Percentiles rank a stretch among this genome's conserved stretches.
These are phyloP conservation scores for Epichloe sibirici DNA, from an alignment of 2,329 filamentous ascomycete species.

Conservation along the genomic window DNA sequence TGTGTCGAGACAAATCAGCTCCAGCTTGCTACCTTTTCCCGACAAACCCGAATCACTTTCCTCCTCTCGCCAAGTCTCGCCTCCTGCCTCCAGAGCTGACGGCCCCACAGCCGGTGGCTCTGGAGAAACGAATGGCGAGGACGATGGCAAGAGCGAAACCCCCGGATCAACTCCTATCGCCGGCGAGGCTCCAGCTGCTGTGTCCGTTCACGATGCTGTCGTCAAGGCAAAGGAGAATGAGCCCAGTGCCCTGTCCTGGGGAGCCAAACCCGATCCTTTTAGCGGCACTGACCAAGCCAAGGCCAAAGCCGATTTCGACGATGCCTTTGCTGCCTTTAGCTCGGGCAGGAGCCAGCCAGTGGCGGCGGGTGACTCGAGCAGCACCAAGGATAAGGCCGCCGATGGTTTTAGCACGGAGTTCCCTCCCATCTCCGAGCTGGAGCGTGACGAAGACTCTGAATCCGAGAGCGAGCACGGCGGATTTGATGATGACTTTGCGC, in stretches of 20 bases:
- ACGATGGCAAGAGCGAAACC: conserved; percentile 13
- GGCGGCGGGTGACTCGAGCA: conserved; percentile 27
- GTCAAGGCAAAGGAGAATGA: conserved; percentile 10
- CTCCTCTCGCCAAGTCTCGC: conserved; percentile 68
- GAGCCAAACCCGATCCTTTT: conserved; percentile 34
- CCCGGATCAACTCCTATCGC: conserved; percentile 17
- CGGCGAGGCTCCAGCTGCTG: conserved; percentile 12
- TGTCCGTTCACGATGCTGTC: conserved; percentile 8
- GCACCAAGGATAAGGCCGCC: conserved; percentile 27
- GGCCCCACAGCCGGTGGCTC: conserved; percentile 27
- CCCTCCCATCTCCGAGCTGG: conserved; percentile 82
- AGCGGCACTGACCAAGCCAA: conserved; percentile 40
- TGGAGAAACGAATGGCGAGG: conserved; percentile 10
- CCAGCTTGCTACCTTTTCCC: conserved; percentile 61
- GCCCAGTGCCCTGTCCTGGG: conserved; percentile 4
- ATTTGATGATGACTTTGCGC: conserved; percentile 88
- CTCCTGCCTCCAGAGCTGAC: conserved; percentile 47
- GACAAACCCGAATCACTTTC: conserved; percentile 55
- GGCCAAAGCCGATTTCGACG: conserved; percentile 73
- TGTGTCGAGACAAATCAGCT: conserved; percentile 65
- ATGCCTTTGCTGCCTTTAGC: conserved; percentile 67
- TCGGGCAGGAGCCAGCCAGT: conserved; percentile 36
- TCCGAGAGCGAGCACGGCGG: conserved; percentile 67
- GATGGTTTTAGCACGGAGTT: conserved; percentile 64
- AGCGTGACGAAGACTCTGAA: conserved; percentile 73